These are phyloP conservation scores for Neurospora sp. DNA, from an alignment of 495 filamentous ascomycete species.

Conservation along the genomic window DNA sequence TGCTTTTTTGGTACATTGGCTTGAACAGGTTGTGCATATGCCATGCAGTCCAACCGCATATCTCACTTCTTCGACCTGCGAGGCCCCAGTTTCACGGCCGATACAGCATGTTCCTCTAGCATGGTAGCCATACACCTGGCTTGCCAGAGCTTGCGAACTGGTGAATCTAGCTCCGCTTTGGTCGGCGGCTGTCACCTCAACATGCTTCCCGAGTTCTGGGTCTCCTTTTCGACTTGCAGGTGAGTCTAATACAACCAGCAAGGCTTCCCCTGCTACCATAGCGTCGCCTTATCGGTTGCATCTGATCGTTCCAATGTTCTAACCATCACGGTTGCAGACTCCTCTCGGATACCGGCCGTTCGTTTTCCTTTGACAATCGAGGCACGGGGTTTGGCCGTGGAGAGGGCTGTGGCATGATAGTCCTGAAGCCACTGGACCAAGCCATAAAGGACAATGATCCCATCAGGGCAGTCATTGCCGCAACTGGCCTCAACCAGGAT, in stretches of 20 bases:
- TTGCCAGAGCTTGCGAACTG: slow-evolving; percentile 64
- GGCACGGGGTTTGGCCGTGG: slow-evolving; percentile 59
- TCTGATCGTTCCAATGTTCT: slow-evolving; percentile 39
- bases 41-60: slow-evolving; percentile 53
- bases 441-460: slow-evolving; percentile 47
- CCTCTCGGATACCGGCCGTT: slow-evolving; percentile 55
- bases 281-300: slow-evolving; percentile 35
- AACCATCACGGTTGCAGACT: slow-evolving; percentile 24
- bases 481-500: slow-evolving; percentile 49
- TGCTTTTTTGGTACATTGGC: background rate
- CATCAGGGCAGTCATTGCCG: slow-evolving; percentile 52
- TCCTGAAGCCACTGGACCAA: slow-evolving; percentile 51
- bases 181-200: slow-evolving; percentile 51
- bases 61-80: slow-evolving; percentile 48
- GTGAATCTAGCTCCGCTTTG: slow-evolving; percentile 38
- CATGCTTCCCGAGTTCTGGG: slow-evolving; percentile 45
- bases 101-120: slow-evolving; percentile 83
- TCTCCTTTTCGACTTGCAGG: slow-evolving; percentile 35
- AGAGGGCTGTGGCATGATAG: slow-evolving; percentile 48
- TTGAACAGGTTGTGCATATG: slow-evolving; percentile 34
- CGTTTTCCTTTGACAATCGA: slow-evolving; percentile 48
- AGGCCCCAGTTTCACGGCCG: slow-evolving; percentile 59
- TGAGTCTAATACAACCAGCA: slow-evolving; percentile 1
- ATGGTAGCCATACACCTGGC: slow-evolving; percentile 56
- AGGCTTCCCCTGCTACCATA: slow-evolving; percentile 27